Conservation (phyloP, 169 alveolate species). For the Cryptosporidium parvum region DNA sequence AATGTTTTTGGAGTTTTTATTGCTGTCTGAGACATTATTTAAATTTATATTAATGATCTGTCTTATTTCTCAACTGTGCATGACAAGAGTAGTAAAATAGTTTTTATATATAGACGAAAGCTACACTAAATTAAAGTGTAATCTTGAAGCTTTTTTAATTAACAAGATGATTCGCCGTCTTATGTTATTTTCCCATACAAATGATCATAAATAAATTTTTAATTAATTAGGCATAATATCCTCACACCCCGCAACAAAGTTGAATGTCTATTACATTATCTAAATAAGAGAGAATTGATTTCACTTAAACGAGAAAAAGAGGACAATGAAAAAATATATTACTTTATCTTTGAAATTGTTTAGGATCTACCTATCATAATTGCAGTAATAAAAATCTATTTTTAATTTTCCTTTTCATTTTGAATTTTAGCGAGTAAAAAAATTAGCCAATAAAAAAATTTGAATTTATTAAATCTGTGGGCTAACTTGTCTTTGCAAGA, state of each 20-base stretch:
- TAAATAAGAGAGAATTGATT: neutral
- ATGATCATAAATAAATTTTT: constrained; percentile 7
- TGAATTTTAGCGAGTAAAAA: neutral
- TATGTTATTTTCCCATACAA: neutral
- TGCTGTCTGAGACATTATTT: constrained; percentile 60
- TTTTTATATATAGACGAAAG: neutral
- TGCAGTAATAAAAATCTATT: neutral
- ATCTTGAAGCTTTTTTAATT: neutral
- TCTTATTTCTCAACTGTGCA: neutral
- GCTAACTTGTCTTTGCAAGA: neutral
- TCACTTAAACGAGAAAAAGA: neutral
- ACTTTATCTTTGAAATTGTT: neutral
- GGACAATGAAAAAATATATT: neutral
- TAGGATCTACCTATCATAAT: neutral
- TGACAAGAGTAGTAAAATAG: neutral
- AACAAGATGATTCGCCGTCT: neutral
- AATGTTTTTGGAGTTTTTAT: constrained; percentile 71
- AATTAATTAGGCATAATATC: neutral
- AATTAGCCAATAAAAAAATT: neutral
- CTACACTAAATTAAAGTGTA: neutral
- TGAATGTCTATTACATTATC: constrained; percentile 9
- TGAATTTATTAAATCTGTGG: neutral
- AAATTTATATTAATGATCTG: neutral
- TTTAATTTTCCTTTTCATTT: neutral
- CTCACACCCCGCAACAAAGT: constrained; percentile 30